Conservation (phyloP, 495 filamentous ascomycete species). For the Platismatia glauca region DNA sequence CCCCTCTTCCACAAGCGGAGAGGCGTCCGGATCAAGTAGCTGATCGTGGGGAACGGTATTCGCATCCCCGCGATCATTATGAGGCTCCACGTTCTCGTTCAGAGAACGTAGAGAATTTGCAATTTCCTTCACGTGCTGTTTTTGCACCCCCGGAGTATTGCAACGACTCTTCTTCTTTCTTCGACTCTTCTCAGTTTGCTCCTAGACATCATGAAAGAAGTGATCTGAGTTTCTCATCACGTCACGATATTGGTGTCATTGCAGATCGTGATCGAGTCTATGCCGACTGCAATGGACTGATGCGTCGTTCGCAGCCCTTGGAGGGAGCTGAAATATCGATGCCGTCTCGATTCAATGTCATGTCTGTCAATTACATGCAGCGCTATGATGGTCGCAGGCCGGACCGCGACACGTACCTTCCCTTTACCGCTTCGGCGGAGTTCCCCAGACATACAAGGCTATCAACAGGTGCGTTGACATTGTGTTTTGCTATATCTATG, state of each 20-base stretch:
- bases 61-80: background rate
- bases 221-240: constrained; percentile 5
- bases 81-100: background rate
- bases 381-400: background rate
- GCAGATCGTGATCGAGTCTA: background rate
- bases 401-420: background rate
- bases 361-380: background rate
- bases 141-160: constrained; percentile 7
- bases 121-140: constrained; percentile 8
- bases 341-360: background rate
- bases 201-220: background rate
- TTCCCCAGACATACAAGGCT: background rate
- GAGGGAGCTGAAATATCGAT: constrained; percentile 1
- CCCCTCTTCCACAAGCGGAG: background rate
- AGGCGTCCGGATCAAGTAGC: background rate
- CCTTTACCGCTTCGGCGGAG: background rate
- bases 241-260: constrained; percentile 6
- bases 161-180: constrained; percentile 7
- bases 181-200: background rate
- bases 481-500: background rate
- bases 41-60: background rate
- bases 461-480: background rate
- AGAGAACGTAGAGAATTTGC: constrained; percentile 2
- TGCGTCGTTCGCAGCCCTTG: background rate
- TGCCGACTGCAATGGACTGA: background rate